These are phyloP conservation scores for Quercus phellos DNA, from an alignment of 331 rosid genomes.

Conservation along the genomic window DNA sequence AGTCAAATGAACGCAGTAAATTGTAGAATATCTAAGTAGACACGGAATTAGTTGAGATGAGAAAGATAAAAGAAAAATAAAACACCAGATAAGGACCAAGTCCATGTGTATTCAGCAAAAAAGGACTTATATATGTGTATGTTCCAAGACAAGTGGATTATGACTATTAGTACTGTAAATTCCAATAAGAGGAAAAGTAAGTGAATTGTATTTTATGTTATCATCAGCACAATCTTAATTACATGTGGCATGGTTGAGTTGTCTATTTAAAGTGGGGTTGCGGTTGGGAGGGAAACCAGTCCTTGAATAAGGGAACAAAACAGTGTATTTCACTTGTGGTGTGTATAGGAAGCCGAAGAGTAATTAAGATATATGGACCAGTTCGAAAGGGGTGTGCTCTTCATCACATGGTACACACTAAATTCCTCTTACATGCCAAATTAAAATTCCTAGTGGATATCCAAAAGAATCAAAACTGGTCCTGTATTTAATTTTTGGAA, in stretches of 20 bases:
- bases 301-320: constrained; percentile 30
- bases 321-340: constrained; percentile 26
- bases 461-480: constrained; percentile 18
- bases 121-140: too few species aligned
- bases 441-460: constrained; percentile 9
- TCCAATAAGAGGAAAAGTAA: too few species aligned
- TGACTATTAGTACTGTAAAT: too few species aligned
- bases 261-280: constrained; percentile 35
- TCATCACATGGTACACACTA: constrained; percentile 11
- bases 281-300: constrained; percentile 12
- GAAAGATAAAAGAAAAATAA: too few species aligned
- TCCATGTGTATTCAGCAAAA: too few species aligned
- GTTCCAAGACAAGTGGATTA: too few species aligned
- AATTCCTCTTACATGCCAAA: constrained; percentile 10
- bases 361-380: constrained; percentile 1
- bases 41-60: too few species aligned
- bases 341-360: not conserved
- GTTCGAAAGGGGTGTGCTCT: not conserved
- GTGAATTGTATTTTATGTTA: too few species aligned
- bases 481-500: constrained; percentile 3
- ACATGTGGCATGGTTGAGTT: constrained; percentile 20
- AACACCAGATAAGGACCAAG: too few species aligned
- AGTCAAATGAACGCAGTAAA: too few species aligned
- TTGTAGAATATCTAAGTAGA: too few species aligned
- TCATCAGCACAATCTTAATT: not conserved